phyloP scores from a whole-genome alignment of 352 stramenopile genomes.

The Phytophthora megakarya region DNA sequence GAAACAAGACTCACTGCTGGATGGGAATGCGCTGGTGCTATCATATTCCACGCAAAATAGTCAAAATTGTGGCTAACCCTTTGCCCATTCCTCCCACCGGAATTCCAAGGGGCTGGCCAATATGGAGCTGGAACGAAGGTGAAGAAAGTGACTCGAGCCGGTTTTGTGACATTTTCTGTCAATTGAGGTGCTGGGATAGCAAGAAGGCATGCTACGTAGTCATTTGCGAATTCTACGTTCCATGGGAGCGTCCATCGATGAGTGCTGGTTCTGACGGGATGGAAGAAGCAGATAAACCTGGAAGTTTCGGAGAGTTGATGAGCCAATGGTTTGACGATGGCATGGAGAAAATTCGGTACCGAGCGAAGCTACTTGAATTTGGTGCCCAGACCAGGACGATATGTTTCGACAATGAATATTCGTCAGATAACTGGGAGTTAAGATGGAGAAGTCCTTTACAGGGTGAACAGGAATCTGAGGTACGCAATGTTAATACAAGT shows the following conservation, averaged over 20 bases:
- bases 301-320: slow-evolving; percentile 73
- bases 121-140: slow-evolving; percentile 48
- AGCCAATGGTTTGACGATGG: slow-evolving; percentile 76
- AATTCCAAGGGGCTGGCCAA: slow-evolving; percentile 65
- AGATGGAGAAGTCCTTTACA: slow-evolving; percentile 71
- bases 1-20: slow-evolving; percentile 68
- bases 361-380: slow-evolving; percentile 50
- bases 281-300: slow-evolving; percentile 45
- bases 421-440: slow-evolving; percentile 82
- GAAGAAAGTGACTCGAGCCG: slow-evolving; percentile 31
- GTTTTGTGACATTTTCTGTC: slow-evolving; percentile 76
- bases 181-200: slow-evolving; percentile 74
- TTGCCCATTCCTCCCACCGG: slow-evolving; percentile 68
- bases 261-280: slow-evolving; percentile 4
- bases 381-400: slow-evolving; percentile 39
- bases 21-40: slow-evolving; percentile 87
- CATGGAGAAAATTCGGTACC: slow-evolving; percentile 53
- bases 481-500: slow-evolving; percentile 12
- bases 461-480: slow-evolving; percentile 59
- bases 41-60: slow-evolving; percentile 63
- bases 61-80: slow-evolving; percentile 52
- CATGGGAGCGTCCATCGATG: slow-evolving; percentile 54
- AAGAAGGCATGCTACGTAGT: slow-evolving; percentile 52
- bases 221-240: slow-evolving; percentile 71
- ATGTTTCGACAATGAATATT: slow-evolving; percentile 29